phyloP scores from a whole-genome alignment of 352 stramenopile genomes.

The Phytophthora melonis region DNA sequence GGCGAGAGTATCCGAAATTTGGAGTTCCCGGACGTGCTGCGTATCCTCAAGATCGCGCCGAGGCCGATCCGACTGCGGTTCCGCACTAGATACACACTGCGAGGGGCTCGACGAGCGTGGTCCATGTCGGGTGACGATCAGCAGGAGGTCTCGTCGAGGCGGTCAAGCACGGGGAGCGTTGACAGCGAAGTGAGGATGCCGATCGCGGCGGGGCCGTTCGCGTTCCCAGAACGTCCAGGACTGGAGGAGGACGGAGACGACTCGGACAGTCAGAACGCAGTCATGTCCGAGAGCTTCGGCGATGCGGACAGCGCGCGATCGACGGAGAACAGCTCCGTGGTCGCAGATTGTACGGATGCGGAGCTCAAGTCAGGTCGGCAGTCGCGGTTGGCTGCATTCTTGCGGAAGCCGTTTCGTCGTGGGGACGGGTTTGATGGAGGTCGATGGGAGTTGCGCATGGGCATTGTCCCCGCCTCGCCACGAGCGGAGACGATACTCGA shows the following conservation, averaged over 20 bases:
- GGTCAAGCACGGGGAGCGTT: slow-evolving; percentile 31
- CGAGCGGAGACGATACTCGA: slow-evolving; percentile 56
- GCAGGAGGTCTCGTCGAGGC: slow-evolving; percentile 29
- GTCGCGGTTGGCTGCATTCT: slow-evolving; percentile 66
- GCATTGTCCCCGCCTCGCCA: slow-evolving; percentile 54
- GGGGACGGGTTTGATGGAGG: slow-evolving; percentile 60
- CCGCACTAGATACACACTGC: slow-evolving; percentile 39
- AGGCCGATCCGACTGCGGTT: slow-evolving; percentile 77
- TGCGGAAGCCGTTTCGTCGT: slow-evolving; percentile 76
- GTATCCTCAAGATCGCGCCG: slow-evolving; percentile 73
- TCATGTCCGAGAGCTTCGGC: slow-evolving; percentile 82
- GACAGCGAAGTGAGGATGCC: slow-evolving; percentile 37
- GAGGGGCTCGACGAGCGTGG: slow-evolving; percentile 18
- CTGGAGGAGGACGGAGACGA: slow-evolving; percentile 69
- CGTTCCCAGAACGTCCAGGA: slow-evolving; percentile 39
- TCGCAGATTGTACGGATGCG: slow-evolving; percentile 64
- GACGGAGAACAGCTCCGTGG: slow-evolving; percentile 77
- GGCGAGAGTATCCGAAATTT: slow-evolving; percentile 70
- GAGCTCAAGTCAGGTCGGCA: slow-evolving; percentile 60
- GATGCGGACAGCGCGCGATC: slow-evolving; percentile 75
- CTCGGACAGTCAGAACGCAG: slow-evolving; percentile 70
- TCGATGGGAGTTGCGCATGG: slow-evolving; percentile 50
- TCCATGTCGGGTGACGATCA: slow-evolving; percentile 33
- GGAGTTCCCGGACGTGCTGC: slow-evolving; percentile 72
- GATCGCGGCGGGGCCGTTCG: slow-evolving; percentile 39